phyloP scores from a whole-genome alignment of 116 monocot species.

The Cymodocea nodosa region DNA sequence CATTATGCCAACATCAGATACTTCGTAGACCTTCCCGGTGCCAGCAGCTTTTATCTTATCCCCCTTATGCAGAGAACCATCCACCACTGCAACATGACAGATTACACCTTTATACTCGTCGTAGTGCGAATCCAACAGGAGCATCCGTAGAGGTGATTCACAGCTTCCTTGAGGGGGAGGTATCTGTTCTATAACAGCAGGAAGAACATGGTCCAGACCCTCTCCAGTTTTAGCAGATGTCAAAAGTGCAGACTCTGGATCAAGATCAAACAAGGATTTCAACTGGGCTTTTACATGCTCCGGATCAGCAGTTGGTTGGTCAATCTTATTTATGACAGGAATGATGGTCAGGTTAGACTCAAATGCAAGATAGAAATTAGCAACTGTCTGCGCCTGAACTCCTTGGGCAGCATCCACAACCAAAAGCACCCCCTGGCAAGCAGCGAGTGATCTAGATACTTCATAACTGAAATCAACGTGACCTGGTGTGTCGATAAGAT shows the following conservation, averaged over 20 bases:
- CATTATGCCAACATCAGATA: conserved; percentile 89
- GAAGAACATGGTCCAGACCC: conserved; percentile 84
- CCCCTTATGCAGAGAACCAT: conserved; percentile 76
- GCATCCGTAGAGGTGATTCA: conserved; percentile 73
- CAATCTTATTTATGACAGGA: conserved; percentile 98
- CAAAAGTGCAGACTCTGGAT: conserved; percentile 66
- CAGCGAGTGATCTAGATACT: conserved; percentile 96
- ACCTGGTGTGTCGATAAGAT: conserved; percentile 94
- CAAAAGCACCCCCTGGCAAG: conserved; percentile 93
- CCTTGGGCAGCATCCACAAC: conserved; percentile 99
- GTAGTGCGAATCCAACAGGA: conserved; percentile 96
- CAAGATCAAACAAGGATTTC: conserved; percentile 84
- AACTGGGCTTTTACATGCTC: conserved; percentile 86
- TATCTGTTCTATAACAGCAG: conserved; percentile 81
- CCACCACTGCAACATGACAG: conserved; percentile 97
- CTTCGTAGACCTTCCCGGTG: conserved; percentile 74
- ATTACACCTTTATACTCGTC: conserved; percentile 97
- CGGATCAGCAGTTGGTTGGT: conserved; percentile 95
- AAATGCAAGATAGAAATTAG: conserved; percentile 93
- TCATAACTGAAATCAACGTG: conserved; percentile 99
- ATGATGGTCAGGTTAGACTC: conserved; percentile 78
- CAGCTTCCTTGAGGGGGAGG: conserved; percentile 67
- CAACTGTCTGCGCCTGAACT: conserved; percentile 97
- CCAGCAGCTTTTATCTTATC: conserved; percentile 83
- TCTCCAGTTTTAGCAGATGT: conserved; percentile 97